Conservation (phyloP, 164 flowering plant genomes). For the Sextonia rubra region DNA sequence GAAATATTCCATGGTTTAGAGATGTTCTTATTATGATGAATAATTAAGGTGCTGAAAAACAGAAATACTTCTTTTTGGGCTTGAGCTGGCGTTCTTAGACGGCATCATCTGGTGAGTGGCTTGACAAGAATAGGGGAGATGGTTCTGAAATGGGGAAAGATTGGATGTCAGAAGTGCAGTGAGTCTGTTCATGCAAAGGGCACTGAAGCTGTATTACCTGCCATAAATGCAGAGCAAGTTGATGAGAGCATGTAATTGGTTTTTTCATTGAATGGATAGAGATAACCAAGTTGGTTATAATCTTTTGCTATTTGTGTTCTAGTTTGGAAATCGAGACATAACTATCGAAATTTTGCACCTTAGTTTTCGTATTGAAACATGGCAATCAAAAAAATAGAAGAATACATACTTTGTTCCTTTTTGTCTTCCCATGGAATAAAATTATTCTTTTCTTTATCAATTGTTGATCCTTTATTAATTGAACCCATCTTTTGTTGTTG, state of each 20-base stretch:
- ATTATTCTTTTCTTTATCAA: too few relatives aligned
- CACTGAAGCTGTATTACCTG: too few relatives aligned
- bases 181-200: neutral
- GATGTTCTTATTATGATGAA: conserved; percentile 24
- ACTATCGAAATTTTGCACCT: neutral
- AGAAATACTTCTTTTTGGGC: neutral
- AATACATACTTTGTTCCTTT: too few relatives aligned
- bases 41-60: conserved; percentile 15
- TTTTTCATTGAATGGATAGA: neutral
- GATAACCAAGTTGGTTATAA: neutral
- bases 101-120: neutral
- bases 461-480: too few relatives aligned
- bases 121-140: neutral
- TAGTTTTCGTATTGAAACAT: too few relatives aligned
- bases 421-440: too few relatives aligned
- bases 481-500: too few relatives aligned
- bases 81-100: neutral
- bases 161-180: neutral
- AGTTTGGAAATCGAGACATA: neutral
- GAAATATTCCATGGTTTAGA: conserved; percentile 19
- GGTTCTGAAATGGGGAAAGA: neutral
- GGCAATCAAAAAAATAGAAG: too few relatives aligned
- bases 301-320: neutral
- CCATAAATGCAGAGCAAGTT: neutral
- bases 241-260: neutral